Conservation (phyloP, 306 rosid genomes). For the Calophaca sinica region DNA sequence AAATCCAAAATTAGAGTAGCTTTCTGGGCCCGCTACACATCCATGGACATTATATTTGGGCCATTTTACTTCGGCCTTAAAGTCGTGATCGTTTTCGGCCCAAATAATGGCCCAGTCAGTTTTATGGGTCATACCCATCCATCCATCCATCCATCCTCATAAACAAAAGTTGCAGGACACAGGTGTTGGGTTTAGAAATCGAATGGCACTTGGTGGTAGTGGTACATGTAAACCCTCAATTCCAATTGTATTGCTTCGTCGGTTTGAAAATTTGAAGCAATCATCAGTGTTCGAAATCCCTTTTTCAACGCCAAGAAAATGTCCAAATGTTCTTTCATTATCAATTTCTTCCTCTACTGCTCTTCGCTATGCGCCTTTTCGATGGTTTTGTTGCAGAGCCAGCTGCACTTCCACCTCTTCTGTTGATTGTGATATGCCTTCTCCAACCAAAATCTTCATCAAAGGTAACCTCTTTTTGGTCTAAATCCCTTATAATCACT, state of each 20-base stretch:
- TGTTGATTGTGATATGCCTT: not conserved
- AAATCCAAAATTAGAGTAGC: too few relatives aligned
- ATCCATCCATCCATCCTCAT: too few relatives aligned
- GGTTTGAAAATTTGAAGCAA: conserved; percentile 18
- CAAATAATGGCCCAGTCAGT: too few relatives aligned
- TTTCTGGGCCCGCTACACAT: too few relatives aligned
- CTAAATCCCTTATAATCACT: not conserved
- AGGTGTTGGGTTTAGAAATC: not conserved
- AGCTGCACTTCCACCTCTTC: conserved; percentile 32
- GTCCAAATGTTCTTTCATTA: conserved; percentile 10
- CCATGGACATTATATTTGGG: too few relatives aligned
- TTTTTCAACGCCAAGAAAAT: not conserved
- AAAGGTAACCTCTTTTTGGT: conserved; percentile 48
- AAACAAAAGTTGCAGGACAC: too few relatives aligned
- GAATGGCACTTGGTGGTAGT: not conserved
- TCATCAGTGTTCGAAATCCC: not conserved
- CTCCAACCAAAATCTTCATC: conserved; percentile 47
- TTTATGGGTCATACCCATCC: too few relatives aligned
- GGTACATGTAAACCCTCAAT: not conserved
- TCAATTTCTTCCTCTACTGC: conserved; percentile 33
- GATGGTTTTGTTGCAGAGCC: conserved; percentile 29
- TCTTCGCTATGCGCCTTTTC: conserved; percentile 15
- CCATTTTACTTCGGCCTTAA: too few relatives aligned
- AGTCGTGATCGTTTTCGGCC: too few relatives aligned
- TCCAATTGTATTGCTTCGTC: conserved; percentile 17